phyloP scores from a whole-genome alignment of 1,139 yeast species.

The Geotrichum citri-aurantii region DNA sequence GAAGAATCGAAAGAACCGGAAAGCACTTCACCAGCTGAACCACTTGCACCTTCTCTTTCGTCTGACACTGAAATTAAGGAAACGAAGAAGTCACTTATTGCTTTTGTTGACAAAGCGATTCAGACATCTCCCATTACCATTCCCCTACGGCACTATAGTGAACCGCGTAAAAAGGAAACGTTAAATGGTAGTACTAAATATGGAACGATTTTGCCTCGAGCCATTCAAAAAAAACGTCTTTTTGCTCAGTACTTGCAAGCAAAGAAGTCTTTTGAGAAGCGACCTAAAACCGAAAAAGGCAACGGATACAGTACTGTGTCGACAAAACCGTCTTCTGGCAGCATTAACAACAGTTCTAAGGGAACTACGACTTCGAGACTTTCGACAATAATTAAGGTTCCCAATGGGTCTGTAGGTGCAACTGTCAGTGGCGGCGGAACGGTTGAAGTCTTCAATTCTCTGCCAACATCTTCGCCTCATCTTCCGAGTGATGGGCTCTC shows the following conservation, averaged over 20 bases:
- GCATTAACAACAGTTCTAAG: background rate
- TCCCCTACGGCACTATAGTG: constrained; percentile 6
- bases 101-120: constrained; percentile 6
- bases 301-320: background rate
- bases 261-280: constrained; percentile 8
- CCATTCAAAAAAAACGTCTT: background rate
- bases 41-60: background rate
- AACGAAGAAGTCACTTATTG: background rate
- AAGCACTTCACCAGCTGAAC: background rate
- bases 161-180: background rate
- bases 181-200: background rate
- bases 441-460: background rate
- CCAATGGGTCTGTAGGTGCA: background rate
- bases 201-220: background rate
- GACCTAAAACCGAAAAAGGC: background rate
- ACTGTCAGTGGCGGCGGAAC: background rate
- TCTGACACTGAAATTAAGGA: background rate
- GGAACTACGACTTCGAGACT: background rate
- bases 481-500: constrained; percentile 7
- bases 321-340: background rate
- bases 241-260: constrained; percentile 14
- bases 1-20: background rate
- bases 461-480: constrained; percentile 7
- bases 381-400: background rate
- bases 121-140: constrained; percentile 12